phyloP scores from a whole-genome alignment of 257 asterid species.

The Petrea volubilis region DNA sequence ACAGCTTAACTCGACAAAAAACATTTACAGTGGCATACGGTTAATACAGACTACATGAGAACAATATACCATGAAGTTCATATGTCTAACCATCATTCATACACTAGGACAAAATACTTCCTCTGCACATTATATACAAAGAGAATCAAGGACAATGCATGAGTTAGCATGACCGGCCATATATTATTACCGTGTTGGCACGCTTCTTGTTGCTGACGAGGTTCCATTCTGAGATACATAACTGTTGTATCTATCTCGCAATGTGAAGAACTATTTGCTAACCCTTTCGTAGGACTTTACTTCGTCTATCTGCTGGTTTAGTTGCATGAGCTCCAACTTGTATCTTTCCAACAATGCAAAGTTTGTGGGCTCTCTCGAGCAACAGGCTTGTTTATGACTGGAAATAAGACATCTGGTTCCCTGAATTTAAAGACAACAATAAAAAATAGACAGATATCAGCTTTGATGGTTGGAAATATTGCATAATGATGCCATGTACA shows the following conservation, averaged over 20 bases:
- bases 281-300: neutral
- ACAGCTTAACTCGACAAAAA: too few species aligned
- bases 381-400: constrained; percentile 28
- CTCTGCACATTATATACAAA: neutral
- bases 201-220: neutral
- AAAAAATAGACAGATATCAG: too few species aligned
- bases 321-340: constrained; percentile 4
- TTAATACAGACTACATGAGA: too few species aligned
- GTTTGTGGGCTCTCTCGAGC: neutral
- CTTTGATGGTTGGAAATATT: neutral
- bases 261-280: neutral
- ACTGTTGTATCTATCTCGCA: constrained; percentile 11
- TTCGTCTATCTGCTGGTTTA: neutral
- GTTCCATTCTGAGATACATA: constrained; percentile 13
- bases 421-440: constrained; percentile 23
- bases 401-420: constrained; percentile 51
- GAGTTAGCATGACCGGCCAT: too few species aligned
- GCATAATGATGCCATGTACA: too few species aligned
- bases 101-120: too few species aligned
- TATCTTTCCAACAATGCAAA: constrained; percentile 3
- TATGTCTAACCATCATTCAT: too few species aligned
- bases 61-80: too few species aligned
- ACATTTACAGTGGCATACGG: too few species aligned
- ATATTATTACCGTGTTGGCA: too few species aligned
- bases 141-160: neutral